Percentiles rank a stretch among this genome's conserved stretches.
phyloP scores from a whole-genome alignment of 1,284 basidiomycete genomes.

The Heterobasidion occidentale region DNA sequence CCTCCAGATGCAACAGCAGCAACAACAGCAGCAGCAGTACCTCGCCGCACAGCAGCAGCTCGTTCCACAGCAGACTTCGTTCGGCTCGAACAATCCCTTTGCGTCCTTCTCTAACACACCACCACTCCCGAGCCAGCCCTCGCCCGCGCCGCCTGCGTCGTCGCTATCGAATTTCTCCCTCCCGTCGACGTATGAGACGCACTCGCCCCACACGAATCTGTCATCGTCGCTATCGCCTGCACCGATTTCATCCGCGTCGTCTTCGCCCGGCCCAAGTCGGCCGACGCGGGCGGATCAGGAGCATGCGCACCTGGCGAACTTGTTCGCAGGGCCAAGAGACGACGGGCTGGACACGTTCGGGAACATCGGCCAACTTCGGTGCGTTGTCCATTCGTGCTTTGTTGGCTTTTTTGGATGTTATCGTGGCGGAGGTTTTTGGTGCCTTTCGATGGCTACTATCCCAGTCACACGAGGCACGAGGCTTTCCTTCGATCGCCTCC shows the following conservation, averaged over 20 bases:
- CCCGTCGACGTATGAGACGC: conserved; percentile 41
- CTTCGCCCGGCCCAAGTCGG: conserved; percentile 16
- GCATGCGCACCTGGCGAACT: conserved; percentile 67
- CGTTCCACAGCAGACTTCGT: background rate
- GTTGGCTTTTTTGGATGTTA: no score
- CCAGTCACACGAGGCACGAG: no score
- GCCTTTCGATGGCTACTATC: no score
- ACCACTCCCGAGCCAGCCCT: conserved; percentile 3
- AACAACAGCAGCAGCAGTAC: conserved; percentile 44
- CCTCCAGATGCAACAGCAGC: conserved; percentile 43
- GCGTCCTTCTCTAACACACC: conserved; percentile 32
- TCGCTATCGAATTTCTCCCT: conserved; percentile 27
- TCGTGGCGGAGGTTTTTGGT: no score
- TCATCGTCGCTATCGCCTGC: conserved; percentile 21
- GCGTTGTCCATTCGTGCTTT: conserved; percentile 15
- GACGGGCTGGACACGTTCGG: conserved; percentile 94
- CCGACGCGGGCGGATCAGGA: conserved; percentile 48
- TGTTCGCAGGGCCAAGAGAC: conserved; percentile 64
- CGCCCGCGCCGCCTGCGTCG: conserved; percentile 17
- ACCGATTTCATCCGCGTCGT: conserved; percentile 11
- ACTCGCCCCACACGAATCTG: conserved; percentile 24
- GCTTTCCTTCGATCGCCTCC: background rate
- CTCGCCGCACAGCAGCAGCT: conserved; percentile 30
- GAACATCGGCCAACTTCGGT: conserved; percentile 76
- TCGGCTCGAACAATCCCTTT: conserved; percentile 92